These are phyloP conservation scores for Westerdykella aurantiaca DNA, from an alignment of 2,329 filamentous ascomycete species.

Conservation along the genomic window DNA sequence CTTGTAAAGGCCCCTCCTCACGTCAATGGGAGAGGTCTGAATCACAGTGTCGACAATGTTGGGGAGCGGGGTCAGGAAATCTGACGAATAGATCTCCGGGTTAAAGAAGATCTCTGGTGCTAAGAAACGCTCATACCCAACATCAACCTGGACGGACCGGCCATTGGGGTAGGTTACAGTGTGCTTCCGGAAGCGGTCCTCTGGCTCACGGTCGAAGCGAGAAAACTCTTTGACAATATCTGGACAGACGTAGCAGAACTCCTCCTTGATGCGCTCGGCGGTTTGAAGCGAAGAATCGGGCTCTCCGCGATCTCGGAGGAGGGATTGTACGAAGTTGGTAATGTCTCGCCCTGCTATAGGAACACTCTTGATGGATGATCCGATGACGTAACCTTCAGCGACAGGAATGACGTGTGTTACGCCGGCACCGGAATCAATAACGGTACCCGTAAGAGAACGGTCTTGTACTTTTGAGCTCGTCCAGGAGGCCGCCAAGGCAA, in stretches of 20 bases:
- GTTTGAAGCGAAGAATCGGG: conserved; percentile 96
- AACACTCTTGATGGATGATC: conserved; percentile 97
- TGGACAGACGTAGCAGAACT: conserved; percentile 96
- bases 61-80: conserved; percentile 92
- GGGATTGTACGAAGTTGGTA: conserved; percentile 95
- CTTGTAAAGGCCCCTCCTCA: conserved; percentile 95
- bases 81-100: conserved; percentile 97
- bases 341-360: conserved; percentile 97
- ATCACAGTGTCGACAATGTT: conserved; percentile 95
- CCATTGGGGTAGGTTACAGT: conserved; percentile 81
- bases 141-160: conserved; percentile 76
- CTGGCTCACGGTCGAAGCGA: conserved; percentile 87
- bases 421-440: conserved; percentile 97
- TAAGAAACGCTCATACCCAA: conserved; percentile 96
- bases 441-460: conserved; percentile 89
- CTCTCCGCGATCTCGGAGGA: conserved; percentile 92
- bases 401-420: conserved; percentile 99
- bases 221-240: conserved; percentile 99
- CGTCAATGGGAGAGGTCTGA: conserved; percentile 95
- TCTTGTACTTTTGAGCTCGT: conserved; percentile 97
- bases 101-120: conserved; percentile 99
- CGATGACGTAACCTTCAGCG: conserved; percentile 97
- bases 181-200: conserved; percentile 79
- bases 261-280: conserved; percentile 96
- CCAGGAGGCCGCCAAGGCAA: conserved; percentile 95